Evolutionary conservation across 2,329 filamentous ascomycete species (phyloP), one percentile per base, ranked within the genome.

Genomic region (Clonostachys chloroleuca): DNA sequence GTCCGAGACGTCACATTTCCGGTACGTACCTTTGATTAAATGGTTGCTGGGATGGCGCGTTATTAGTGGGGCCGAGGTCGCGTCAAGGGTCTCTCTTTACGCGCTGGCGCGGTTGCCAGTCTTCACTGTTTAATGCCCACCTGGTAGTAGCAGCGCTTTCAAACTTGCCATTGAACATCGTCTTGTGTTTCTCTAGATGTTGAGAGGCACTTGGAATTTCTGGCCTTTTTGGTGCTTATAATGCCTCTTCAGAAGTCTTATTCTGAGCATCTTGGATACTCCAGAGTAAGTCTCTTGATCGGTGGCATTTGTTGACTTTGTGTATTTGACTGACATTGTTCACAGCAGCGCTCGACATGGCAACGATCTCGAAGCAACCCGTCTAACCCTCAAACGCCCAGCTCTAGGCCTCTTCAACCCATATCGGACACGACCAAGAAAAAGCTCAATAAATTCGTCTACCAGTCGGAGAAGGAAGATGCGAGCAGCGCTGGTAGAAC

Each of bases 401-500:
- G 57, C 34, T 45, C 66, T 12, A 67, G 63, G 36, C 61, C 72
- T 37, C 61, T 75, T 7, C 67, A 72, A 34, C 73, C 75, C 16
- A 69, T 82, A 12, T 84, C 82, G 37, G 72, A 78, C 34, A 70
- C 69, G 9, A 83, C 82, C 12, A 84, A 80, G 58, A 78, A 69
- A 52, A 86, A 84, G 56, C 69, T 86, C 34, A 77, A 75, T 57
- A 78, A 79, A 47, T 84, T 81, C 52, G 68, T 72, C 45, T 68
- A 72, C 13, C 60, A 66, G 8, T 51, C 57, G 2, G 54, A 24
- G 53, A 56, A 34, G 16, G 48, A 47, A 13, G 42, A 50, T 9
- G 20, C 41, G 8, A 24, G 46, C 41, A 34, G 35, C 13, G 56
- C 55, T 17, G 43, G 49, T 8, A 36, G 40, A 14, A 40, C 52